Evolutionary conservation across 306 rosid genomes (phyloP), one percentile per base, ranked within the genome.

Genomic region (Hippophae rhamnoides): DNA sequence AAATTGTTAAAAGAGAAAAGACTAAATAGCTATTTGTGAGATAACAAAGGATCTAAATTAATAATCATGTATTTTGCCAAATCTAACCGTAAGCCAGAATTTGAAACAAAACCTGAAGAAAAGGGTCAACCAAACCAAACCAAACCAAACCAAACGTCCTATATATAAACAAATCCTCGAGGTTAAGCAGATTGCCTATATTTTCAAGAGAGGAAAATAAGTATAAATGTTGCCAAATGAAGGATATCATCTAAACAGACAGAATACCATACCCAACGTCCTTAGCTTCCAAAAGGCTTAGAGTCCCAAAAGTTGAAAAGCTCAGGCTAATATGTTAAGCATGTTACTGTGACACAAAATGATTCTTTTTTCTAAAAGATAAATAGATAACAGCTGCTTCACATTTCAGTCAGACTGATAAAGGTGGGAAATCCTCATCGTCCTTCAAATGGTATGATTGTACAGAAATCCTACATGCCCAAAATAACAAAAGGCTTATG

Each of bases 341-440:
- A 64, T 63, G 60, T 66, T 63, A 60, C 70, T 52, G 64, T 54
- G 52, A 54, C 61, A 57, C 52, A 57, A 51, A 54, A 69, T 44
- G 71, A 54, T 66, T 53, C 41, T 51, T 66, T 53, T 27, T 51
- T 46, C 69, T 50, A 63, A 67, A 58, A 60, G 40, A 47, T 14
- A 62, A 54, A 58, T 53, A 65, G 64, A 68, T 54, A 27, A 56
- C 38, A 31, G 38, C 12, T 23, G 43, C 47, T 58, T 18, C 47
- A 23, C 8, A 5, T 43, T 52, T 63, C 57, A 13, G 14, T 77
- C 75, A 77, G 68, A 26, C 65, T 13, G 78, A 81, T 57, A 81
- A 58, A 23, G 86, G 86, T 49, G 86, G 86, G 77, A 81, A 81
- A 64, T 81, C 86, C 8, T 67, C 85, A 40, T 81, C 82, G 48